Percentiles rank a stretch among this genome's conserved stretches.
Evolutionary conservation across 2,329 filamentous ascomycete genomes (phyloP).

Genomic region (Ceratocystis lukuohia): DNA sequence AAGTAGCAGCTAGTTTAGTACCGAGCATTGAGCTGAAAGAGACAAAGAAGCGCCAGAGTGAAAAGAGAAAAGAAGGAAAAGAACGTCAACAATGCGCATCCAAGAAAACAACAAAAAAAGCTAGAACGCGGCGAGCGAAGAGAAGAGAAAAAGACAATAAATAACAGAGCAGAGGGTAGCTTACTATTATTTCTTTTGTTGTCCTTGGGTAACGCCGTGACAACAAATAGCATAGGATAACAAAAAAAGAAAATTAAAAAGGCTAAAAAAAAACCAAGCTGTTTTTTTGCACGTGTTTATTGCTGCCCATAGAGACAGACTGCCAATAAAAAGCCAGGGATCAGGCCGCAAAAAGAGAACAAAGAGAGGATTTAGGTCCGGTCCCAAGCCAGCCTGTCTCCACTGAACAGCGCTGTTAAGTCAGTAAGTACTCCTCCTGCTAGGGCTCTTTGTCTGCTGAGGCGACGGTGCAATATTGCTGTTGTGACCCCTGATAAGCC

Average conservation of each 20-base stretch:
- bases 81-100: neutral
- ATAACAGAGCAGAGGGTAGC: neutral
- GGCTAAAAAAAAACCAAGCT: neutral
- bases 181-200: neutral
- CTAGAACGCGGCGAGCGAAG: neutral
- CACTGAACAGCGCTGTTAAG: neutral
- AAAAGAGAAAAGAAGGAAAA: neutral
- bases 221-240: conserved; percentile 5
- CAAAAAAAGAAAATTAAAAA: neutral
- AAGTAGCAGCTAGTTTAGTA: neutral
- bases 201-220: conserved; percentile 10
- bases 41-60: neutral
- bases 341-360: conserved; percentile 2
- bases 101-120: neutral
- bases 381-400: neutral
- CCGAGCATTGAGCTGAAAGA: neutral
- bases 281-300: neutral
- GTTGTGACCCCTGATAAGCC: neutral
- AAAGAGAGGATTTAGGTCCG: neutral
- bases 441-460: neutral
- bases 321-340: neutral
- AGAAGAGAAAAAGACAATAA: neutral
- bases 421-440: no score
- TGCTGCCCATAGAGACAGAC: neutral
- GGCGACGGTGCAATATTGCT: neutral